Conservation (phyloP, 139 green algal genomes). For the Micractinium conductrix region DNA sequence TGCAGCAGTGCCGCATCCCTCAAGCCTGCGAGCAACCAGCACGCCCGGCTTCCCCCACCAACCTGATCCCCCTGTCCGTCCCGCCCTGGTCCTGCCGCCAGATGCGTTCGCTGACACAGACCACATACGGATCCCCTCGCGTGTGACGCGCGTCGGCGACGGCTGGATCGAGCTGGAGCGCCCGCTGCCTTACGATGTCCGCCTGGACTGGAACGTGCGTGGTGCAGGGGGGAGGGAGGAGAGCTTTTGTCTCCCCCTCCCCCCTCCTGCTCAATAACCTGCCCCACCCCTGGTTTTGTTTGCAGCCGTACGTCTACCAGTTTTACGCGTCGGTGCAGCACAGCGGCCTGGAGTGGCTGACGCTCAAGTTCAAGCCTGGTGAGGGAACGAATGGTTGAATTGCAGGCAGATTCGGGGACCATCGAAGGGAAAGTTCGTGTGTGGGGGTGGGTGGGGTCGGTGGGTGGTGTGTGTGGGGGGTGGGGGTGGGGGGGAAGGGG, state of each 20-base stretch:
- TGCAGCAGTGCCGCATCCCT: background rate
- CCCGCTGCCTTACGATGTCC: background rate
- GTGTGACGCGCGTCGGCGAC: background rate
- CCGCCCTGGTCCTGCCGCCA: background rate
- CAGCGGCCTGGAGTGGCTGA: constrained; percentile 21
- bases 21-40: background rate
- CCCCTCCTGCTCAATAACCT: no score
- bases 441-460: no score
- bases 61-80: background rate
- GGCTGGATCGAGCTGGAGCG: constrained; percentile 12
- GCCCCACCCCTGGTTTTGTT: background rate
- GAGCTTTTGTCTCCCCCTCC: no score
- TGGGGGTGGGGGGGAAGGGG: no score
- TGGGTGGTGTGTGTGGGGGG: no score
- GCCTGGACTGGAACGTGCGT: no score
- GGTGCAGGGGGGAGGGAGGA: no score
- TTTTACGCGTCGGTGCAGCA: background rate
- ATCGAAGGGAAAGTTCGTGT: no score
- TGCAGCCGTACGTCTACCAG: background rate
- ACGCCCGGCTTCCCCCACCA: background rate
- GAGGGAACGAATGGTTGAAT: background rate
- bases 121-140: constrained; percentile 11
- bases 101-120: background rate
- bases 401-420: no score
- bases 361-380: constrained; percentile 1